Conservation (phyloP, 371 early-diverging fungal genomes). For the Mucor saturninus region DNA sequence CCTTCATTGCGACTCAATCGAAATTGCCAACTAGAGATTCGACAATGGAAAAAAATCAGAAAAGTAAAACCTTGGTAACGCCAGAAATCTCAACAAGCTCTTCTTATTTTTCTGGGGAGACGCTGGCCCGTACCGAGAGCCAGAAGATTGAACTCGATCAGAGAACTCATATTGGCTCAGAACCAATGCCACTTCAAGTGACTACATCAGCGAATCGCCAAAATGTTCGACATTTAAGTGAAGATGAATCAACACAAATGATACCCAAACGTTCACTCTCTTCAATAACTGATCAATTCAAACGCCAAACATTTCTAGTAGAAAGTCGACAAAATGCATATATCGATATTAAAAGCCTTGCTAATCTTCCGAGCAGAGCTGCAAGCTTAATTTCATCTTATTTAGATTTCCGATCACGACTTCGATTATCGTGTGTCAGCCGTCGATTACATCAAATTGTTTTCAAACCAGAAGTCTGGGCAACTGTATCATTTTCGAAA, state of each 20-base stretch:
- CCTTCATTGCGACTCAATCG: conserved; percentile 33
- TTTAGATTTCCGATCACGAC: conserved; percentile 33
- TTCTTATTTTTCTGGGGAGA: background rate
- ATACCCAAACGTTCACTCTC: conserved; percentile 33
- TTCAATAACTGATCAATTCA: conserved; percentile 28
- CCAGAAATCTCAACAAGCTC: background rate
- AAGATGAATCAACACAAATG: conserved; percentile 28
- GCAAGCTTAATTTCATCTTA: conserved; percentile 9
- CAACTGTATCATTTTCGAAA: conserved; percentile 15
- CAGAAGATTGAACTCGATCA: background rate
- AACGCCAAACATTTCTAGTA: conserved; percentile 21
- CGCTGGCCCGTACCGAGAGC: background rate
- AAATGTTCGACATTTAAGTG: conserved; percentile 24
- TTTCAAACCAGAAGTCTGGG: conserved; percentile 29
- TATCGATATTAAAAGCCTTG: conserved; percentile 3
- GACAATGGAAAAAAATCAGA: background rate
- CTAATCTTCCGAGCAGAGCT: conserved; percentile 12
- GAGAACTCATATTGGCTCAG: conserved; percentile 2
- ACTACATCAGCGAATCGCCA: conserved; percentile 8
- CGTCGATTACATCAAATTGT: conserved; percentile 16
- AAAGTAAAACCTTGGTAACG: background rate
- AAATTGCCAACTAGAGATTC: background rate
- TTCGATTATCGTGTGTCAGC: conserved; percentile 18
- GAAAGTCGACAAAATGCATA: background rate
- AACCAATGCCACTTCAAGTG: background rate